Evolutionary conservation across 495 filamentous ascomycete genomes (phyloP), one percentile per base, ranked within the genome.

Genomic region (Talaromyces nanjingensis): DNA sequence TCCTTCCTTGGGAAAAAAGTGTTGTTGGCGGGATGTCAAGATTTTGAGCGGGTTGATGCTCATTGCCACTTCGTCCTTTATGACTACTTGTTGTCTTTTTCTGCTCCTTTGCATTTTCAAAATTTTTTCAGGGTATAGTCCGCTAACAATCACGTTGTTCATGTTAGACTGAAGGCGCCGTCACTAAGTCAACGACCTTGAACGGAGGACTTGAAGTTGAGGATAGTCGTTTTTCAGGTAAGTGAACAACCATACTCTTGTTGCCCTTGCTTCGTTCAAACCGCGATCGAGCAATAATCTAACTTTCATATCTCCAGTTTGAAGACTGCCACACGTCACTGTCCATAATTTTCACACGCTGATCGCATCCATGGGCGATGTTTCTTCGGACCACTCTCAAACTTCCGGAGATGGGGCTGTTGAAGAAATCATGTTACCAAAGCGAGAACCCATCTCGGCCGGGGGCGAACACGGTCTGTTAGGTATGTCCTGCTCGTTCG

Each of bases 301-400:
- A 6, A 49, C 5, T 49, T 49, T 49, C 57, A 9, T 37, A 14
- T 59, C 6, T 8, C 20, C 20, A 12, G 29, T 37, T 59, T 22
- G 22, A 56, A n/a, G 53, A 29, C 11, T 56, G 11, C 53, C 11
- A 27, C 11, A 56, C 22, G 20, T 56, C 53, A 7, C 27, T 16
- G 20, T 22, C 11, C 1, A 56, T 14, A 27, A 14, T n/a, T 27
- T 29, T 56, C 22, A 29, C 6, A 29, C 29, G 29, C 12, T 22
- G 16, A 14, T 53, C 24, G 65, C 63, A 68, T 56, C 72, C 66
- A 75, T 76, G 74, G 72, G 74, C 58, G 70, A 77, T 71, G 74
- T 66, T 69, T 63, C 73, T 59, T 63, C 71, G 60, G 67, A 66
- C 54, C 69, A 69, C 49, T 59, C 68, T 63, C 71, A 66, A 53